These are phyloP conservation scores for Apiospora malaysiana DNA, from an alignment of 2,329 filamentous ascomycete species.

Conservation along the genomic window DNA sequence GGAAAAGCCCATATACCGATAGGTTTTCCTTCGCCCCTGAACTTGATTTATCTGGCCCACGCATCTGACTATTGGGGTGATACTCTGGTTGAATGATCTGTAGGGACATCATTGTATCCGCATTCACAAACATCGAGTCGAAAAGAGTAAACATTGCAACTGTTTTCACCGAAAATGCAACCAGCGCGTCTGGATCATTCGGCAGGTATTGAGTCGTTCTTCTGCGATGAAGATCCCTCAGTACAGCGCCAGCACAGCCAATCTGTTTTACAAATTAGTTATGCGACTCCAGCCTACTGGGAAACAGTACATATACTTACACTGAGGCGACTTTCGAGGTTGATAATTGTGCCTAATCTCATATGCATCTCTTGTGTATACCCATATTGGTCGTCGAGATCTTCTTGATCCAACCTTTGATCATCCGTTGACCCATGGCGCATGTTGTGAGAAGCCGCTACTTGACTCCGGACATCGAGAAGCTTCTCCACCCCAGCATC, in stretches of 20 bases:
- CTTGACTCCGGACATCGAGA: slow-evolving; percentile 59
- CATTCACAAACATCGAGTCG: slow-evolving; percentile 76
- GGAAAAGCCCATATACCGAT: slow-evolving; percentile 85
- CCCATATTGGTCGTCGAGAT: slow-evolving; percentile 47
- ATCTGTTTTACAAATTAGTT: slow-evolving; percentile 49
- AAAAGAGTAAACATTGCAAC: slow-evolving; percentile 78
- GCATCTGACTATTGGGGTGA: slow-evolving; percentile 81
- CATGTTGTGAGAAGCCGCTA: slow-evolving; percentile 57
- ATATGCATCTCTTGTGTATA: slow-evolving; percentile 68
- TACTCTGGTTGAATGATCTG: slow-evolving; percentile 85
- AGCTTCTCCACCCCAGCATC: slow-evolving; percentile 71
- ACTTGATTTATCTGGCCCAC: slow-evolving; percentile 66
- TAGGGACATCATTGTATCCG: slow-evolving; percentile 79
- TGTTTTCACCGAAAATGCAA: slow-evolving; percentile 63
- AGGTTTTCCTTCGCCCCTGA: slow-evolving; percentile 78
- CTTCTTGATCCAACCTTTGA: slow-evolving; percentile 41
- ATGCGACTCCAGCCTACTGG: not conserved
- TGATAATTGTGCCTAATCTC: slow-evolving; percentile 71
- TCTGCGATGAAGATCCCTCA: slow-evolving; percentile 78
- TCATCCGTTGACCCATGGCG: slow-evolving; percentile 65
- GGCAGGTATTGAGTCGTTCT: slow-evolving; percentile 67
- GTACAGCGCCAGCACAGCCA: slow-evolving; percentile 84
- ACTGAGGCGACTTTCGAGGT: slow-evolving; percentile 75
- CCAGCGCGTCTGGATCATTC: slow-evolving; percentile 58
- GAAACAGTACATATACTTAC: slow-evolving; percentile 53